phyloP scores from a whole-genome alignment of 1,139 yeast species.

The Geotrichum citri-aurantii region DNA sequence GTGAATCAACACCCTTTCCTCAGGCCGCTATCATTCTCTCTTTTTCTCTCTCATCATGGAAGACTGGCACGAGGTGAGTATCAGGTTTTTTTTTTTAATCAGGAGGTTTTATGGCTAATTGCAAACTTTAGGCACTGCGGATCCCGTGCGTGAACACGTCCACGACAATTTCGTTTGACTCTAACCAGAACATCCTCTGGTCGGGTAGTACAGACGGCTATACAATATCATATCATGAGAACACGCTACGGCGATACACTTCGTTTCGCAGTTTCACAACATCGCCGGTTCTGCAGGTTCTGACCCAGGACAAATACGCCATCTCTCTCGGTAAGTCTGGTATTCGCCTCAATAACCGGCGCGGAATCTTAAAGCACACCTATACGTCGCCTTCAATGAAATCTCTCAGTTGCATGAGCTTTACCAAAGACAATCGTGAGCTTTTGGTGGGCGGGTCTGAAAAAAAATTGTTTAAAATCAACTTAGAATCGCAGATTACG shows the following conservation, averaged over 20 bases:
- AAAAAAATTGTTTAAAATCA: constrained; percentile 50
- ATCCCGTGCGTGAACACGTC: constrained; percentile 27
- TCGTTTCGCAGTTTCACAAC: constrained; percentile 33
- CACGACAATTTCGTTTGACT: constrained; percentile 53
- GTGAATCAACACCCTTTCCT: constrained; percentile 1
- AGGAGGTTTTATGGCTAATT: constrained; percentile 18
- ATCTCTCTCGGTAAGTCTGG: constrained; percentile 32
- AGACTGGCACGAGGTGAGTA: constrained; percentile 44
- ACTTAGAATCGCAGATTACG: constrained; percentile 50
- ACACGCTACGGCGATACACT: constrained; percentile 42
- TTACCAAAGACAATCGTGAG: constrained; percentile 36
- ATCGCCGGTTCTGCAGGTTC: constrained; percentile 31
- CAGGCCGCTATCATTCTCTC: neutral
- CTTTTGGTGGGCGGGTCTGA: constrained; percentile 46
- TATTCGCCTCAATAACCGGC: constrained; percentile 34
- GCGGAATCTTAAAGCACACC: constrained; percentile 33
- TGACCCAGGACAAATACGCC: constrained; percentile 34
- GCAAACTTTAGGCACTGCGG: constrained; percentile 1
- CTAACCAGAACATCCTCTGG: constrained; percentile 72
- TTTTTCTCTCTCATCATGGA: constrained; percentile 35
- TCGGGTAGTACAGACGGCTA: constrained; percentile 63
- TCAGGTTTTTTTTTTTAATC: neutral
- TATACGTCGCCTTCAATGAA: constrained; percentile 29
- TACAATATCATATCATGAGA: constrained; percentile 44
- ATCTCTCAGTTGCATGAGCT: constrained; percentile 32